A percentile compares a stretch with the other conserved stretches of the same genome.
Conservation (phyloP, 1,284 basidiomycete genomes). For the Chondrostereum purpureum region DNA sequence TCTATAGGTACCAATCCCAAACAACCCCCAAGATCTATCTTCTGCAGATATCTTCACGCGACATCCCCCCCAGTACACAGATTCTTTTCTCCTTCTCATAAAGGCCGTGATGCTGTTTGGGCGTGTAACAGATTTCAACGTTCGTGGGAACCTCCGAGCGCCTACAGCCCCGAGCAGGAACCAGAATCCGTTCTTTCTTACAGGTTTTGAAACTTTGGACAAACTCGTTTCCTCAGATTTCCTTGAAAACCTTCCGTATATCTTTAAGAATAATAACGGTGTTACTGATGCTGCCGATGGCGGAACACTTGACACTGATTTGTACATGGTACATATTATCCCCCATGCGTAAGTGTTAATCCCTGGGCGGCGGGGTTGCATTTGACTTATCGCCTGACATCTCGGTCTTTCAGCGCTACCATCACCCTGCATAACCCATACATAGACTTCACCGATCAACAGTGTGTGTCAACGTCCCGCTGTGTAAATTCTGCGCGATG, state of each 20-base stretch:
- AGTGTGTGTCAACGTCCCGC: slow-evolving; percentile 57
- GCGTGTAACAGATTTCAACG: slow-evolving; percentile 74
- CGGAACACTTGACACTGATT: slow-evolving; percentile 63
- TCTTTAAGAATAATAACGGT: slow-evolving; percentile 56
- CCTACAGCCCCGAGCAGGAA: slow-evolving; percentile 53
- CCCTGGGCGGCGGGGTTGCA: slow-evolving; percentile 5
- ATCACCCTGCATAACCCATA: slow-evolving; percentile 80
- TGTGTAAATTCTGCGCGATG: slow-evolving; percentile 67
- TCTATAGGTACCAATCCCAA: slow-evolving; percentile 45
- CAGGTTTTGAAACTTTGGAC: slow-evolving; percentile 64
- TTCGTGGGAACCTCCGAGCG: slow-evolving; percentile 59
- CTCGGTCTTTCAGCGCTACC: slow-evolving; percentile 50
- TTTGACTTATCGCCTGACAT: no score
- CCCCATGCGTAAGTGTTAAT: slow-evolving; percentile 65
- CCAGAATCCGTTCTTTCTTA: slow-evolving; percentile 55
- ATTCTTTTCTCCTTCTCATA: slow-evolving; percentile 71
- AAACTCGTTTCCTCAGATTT: slow-evolving; percentile 60
- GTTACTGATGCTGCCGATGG: slow-evolving; percentile 50
- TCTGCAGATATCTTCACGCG: slow-evolving; percentile 56
- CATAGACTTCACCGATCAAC: slow-evolving; percentile 62
- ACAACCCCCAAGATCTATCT: slow-evolving; percentile 66
- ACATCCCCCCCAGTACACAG: slow-evolving; percentile 70
- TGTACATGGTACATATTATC: slow-evolving; percentile 77
- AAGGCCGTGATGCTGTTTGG: slow-evolving; percentile 80
- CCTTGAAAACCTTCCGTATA: slow-evolving; percentile 58